phyloP scores from a whole-genome alignment of 192 early-diverging fungal genomes.

The Fimicolochytrium jonesii region DNA sequence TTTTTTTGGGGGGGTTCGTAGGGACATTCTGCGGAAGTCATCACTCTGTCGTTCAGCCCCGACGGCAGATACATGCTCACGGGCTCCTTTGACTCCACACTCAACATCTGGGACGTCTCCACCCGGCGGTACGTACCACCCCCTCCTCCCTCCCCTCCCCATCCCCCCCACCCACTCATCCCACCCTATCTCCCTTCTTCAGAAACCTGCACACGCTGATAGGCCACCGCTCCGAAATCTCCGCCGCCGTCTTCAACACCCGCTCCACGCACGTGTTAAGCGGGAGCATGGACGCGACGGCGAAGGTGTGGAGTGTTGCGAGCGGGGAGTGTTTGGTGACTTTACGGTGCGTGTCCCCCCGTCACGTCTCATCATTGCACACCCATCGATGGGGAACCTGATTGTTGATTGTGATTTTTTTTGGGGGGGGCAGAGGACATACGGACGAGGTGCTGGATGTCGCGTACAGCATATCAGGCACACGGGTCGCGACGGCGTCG shows the following conservation, averaged over 20 bases:
- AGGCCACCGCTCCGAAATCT: conserved; percentile 48
- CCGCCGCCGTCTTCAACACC: conserved; percentile 33
- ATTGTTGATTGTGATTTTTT: neutral
- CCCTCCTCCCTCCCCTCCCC: too few relatives aligned
- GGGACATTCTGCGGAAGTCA: conserved; percentile 51
- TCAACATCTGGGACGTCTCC: conserved; percentile 48
- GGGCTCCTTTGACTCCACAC: conserved; percentile 48
- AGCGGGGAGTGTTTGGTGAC: conserved; percentile 33
- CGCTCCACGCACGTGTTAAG: conserved; percentile 25
- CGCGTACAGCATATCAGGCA: conserved; percentile 24
- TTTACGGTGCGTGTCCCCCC: conserved; percentile 19
- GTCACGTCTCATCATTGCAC: too few relatives aligned
- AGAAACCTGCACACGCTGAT: conserved; percentile 49
- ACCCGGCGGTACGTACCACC: conserved; percentile 8
- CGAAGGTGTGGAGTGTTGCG: conserved; percentile 40
- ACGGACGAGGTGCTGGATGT: conserved; percentile 48
- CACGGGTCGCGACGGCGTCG: conserved; percentile 34
- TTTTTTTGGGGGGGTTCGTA: too few relatives aligned
- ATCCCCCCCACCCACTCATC: too few relatives aligned
- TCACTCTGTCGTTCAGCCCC: conserved; percentile 27
- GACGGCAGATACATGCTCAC: conserved; percentile 39
- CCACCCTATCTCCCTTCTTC: too few relatives aligned
- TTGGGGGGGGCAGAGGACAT: conserved; percentile 45
- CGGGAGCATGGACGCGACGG: conserved; percentile 45
- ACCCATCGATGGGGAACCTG: too few relatives aligned